phyloP scores from a whole-genome alignment of 768 basidiomycete genomes.

The Asterophora parasitica region DNA sequence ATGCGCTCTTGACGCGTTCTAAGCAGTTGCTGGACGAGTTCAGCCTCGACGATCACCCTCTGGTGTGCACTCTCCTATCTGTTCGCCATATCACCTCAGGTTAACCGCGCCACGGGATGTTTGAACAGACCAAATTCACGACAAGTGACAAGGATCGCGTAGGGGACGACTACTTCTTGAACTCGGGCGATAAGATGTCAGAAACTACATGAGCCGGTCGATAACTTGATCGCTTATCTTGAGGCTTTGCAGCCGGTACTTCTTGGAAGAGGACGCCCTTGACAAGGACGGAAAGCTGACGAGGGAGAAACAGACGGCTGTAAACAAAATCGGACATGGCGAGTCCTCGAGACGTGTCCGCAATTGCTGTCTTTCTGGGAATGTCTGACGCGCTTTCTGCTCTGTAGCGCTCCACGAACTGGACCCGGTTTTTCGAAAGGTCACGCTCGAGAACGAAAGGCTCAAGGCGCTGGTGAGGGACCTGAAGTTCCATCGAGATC shows the following conservation, averaged over 20 bases:
- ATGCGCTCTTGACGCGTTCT: conserved; percentile 62
- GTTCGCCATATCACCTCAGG: not conserved
- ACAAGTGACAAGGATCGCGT: conserved; percentile 74
- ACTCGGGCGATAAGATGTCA: conserved; percentile 86
- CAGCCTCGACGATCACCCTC: conserved; percentile 70
- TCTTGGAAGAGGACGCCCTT: conserved; percentile 88
- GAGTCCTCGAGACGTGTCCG: conserved; percentile 9
- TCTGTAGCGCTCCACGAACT: conserved; percentile 74
- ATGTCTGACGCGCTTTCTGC: not conserved
- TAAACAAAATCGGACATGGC: conserved; percentile 97
- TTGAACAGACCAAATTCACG: conserved; percentile 78
- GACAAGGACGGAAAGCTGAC: conserved; percentile 64
- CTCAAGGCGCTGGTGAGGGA: conserved; percentile 69
- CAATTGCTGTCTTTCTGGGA: not conserved
- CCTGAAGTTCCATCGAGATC: conserved; percentile 79
- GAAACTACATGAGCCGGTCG: conserved; percentile 13
- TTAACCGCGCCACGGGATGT: not conserved
- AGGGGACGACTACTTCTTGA: conserved; percentile 91
- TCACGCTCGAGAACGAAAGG: conserved; percentile 75
- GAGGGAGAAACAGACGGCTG: conserved; percentile 66
- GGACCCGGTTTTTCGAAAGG: conserved; percentile 74
- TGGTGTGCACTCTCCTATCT: conserved; percentile 39
- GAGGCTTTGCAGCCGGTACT: conserved; percentile 56
- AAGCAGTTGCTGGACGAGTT: conserved; percentile 78
- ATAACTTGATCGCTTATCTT: not conserved